Evolutionary conservation across 1,139 yeast genomes (phyloP).

Genomic region (Kurtzmaniella quercitrusa): DNA sequence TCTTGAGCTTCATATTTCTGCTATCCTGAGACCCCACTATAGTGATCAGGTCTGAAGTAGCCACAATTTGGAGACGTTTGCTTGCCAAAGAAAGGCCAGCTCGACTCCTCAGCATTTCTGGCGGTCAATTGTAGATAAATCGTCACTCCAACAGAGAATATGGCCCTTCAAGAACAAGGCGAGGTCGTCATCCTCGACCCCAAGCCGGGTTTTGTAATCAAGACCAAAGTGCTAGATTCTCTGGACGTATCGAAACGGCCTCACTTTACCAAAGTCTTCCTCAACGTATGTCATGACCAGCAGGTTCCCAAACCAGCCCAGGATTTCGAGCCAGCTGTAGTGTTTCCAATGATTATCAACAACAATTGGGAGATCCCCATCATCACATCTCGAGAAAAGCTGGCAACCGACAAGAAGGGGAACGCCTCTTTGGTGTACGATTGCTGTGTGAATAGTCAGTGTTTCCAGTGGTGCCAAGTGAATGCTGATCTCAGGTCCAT

Average conservation of each 20-base stretch:
- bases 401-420: constrained; percentile 70
- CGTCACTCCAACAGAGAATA: background rate
- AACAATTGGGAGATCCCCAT: constrained; percentile 86
- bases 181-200: constrained; percentile 33
- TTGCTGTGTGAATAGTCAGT: constrained; percentile 62
- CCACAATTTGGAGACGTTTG: too few species aligned
- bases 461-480: constrained; percentile 59
- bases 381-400: constrained; percentile 51
- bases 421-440: constrained; percentile 62
- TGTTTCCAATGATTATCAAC: constrained; percentile 63
- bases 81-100: too few species aligned
- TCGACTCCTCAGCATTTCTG: too few species aligned
- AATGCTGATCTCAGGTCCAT: constrained; percentile 48
- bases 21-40: too few species aligned
- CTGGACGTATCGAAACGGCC: constrained; percentile 17
- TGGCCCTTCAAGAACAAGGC: constrained; percentile 16
- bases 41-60: too few species aligned
- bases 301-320: constrained; percentile 52
- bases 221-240: constrained; percentile 46
- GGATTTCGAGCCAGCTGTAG: constrained; percentile 51
- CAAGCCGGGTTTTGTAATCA: constrained; percentile 60
- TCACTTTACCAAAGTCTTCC: constrained; percentile 61
- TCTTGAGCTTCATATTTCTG: too few species aligned
- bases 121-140: too few species aligned
- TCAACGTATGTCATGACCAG: constrained; percentile 66